These are phyloP conservation scores for Acanthamoeba lenticulata DNA, from an alignment of 208 protist species.

Conservation along the genomic window DNA sequence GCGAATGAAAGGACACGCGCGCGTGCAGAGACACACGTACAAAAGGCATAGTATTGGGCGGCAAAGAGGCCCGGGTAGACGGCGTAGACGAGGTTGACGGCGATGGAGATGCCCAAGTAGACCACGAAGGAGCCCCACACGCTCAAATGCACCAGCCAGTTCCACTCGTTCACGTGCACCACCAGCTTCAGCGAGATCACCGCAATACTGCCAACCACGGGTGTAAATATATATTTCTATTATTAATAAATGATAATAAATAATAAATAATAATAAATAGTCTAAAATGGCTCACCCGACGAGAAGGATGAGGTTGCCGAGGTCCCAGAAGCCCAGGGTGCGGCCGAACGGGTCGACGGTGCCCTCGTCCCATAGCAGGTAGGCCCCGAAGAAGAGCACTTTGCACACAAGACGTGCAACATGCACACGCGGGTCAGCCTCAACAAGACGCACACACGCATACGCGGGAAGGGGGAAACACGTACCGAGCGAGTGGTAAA, in stretches of 20 bases:
- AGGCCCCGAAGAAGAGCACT: conserved; percentile 40
- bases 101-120: background rate
- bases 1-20: background rate
- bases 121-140: conserved; percentile 19
- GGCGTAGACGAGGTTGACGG: background rate
- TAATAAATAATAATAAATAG: too few species aligned
- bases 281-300: background rate
- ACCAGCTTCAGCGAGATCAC: conserved; percentile 48
- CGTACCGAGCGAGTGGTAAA: background rate
- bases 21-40: background rate
- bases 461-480: background rate
- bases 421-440: background rate
- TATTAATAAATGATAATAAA: background rate
- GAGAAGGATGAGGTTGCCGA: background rate
- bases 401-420: background rate
- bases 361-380: background rate
- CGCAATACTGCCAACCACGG: background rate
- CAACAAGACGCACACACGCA: background rate
- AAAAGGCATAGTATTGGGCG: conserved; percentile 40
- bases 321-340: background rate
- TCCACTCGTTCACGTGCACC: conserved; percentile 19
- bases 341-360: background rate
- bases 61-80: conserved; percentile 11
- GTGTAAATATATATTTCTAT: too few species aligned
- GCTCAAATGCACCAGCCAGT: background rate